phyloP scores from a whole-genome alignment of 345 rosid genomes.

The Gossypium stocksii region DNA sequence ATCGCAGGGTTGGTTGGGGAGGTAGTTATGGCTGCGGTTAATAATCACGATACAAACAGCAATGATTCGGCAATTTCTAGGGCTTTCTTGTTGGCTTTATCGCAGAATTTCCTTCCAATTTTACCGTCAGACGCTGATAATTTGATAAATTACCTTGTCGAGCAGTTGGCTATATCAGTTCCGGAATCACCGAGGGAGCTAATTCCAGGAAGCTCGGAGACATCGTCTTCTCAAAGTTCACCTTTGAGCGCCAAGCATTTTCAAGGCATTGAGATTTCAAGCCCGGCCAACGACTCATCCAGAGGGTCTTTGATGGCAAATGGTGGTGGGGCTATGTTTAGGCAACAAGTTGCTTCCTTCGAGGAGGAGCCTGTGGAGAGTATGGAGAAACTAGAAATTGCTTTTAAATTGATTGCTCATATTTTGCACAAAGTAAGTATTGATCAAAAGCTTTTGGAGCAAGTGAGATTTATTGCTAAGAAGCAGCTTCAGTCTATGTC shows the following conservation, averaged over 20 bases:
- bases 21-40: conserved; percentile 49
- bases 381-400: conserved; percentile 90
- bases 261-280: conserved; percentile 38
- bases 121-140: conserved; percentile 59
- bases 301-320: conserved; percentile 44
- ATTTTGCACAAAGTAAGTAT: conserved; percentile 59
- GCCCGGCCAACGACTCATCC: conserved; percentile 55
- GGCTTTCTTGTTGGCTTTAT: conserved; percentile 61
- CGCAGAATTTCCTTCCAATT: conserved; percentile 70
- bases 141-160: conserved; percentile 57
- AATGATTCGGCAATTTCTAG: conserved; percentile 50
- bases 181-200: conserved; percentile 48
- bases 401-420: conserved; percentile 74
- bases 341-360: conserved; percentile 63
- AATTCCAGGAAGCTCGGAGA: conserved; percentile 41
- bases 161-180: conserved; percentile 51
- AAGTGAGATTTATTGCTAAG: conserved; percentile 65
- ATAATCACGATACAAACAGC: conserved; percentile 20
- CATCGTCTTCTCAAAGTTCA: conserved; percentile 73
- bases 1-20: conserved; percentile 65
- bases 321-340: conserved; percentile 50
- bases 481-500: conserved; percentile 88
- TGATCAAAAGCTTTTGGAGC: conserved; percentile 73
- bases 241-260: conserved; percentile 45
- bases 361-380: conserved; percentile 85